Base-by-base conservation (phyloP, 1,139 yeast species). In the Blastobotrys aristatus region DNA sequence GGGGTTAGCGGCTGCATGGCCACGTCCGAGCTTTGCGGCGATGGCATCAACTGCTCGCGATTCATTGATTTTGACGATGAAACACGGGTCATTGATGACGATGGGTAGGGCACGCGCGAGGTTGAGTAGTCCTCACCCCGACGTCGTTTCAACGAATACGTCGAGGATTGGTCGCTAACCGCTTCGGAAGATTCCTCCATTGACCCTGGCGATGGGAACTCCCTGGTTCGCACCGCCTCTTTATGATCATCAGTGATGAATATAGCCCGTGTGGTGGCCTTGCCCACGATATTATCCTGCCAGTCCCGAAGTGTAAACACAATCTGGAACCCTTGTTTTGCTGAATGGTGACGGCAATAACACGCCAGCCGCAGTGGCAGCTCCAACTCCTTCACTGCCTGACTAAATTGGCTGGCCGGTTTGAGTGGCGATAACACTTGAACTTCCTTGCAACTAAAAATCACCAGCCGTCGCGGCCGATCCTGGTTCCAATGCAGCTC, bases 241-340 rank as follows among this genome's bases (percentile, higher is more conserved):
- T 84, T 84, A 73, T 92, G 94, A 63, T 95, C 83, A 66, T 92
- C 97, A 80, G 94, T 89, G 47, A 90, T 89, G 79, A 87, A 81
- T 27, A 92, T 86, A 1, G 89, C 79, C 6, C 82, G 72, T 0
- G 95, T 77, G 7, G 84, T 65, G 34, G 81, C 79, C 59, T 82
- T 83, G 11, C 92, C 97, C 21, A 90, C 75, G 5, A 88, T 73
- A 24, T 72, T 70, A 35, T 82, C 84, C 10, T 69, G 62, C 48
- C 71, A 62, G 63, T 90, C 80, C 53, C 79, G 81, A 40, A 89
- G 64, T 3, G 88, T 80, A 57, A 89, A 80, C 40, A 89, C 70
- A 34, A 90, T 71, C 57, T 76, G 75, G 69, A 89, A 92, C 1
- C 97, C 97, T 46, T 77, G 77, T 26, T 81, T 72, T 53, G 90